Evolutionary conservation across 2,329 filamentous ascomycete genomes (phyloP).

Genomic region (Canariomyces notabilis): DNA sequence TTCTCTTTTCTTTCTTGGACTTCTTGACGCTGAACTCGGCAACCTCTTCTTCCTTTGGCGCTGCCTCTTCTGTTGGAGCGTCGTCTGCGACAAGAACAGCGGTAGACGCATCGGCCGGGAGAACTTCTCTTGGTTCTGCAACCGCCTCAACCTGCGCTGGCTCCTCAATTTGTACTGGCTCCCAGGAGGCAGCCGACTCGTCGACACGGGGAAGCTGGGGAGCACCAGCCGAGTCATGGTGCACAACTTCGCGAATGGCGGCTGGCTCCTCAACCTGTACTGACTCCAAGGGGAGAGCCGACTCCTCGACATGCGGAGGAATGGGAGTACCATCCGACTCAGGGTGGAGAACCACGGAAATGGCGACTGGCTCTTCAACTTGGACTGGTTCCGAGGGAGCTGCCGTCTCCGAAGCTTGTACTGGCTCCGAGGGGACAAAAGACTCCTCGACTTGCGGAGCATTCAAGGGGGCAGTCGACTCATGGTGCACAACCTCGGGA

Average conservation of each 20-base stretch:
- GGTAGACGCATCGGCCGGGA: neutral
- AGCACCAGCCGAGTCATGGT: no score
- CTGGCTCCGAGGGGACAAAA: no score
- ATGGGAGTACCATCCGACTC: neutral
- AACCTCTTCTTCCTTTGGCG: slow-evolving; percentile 7
- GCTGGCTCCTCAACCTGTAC: neutral
- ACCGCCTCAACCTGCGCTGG: neutral
- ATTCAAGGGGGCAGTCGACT: no score
- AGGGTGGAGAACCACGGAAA: no score
- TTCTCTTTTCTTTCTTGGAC: slow-evolving; percentile 31
- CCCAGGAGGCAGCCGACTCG: neutral
- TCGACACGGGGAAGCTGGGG: neutral
- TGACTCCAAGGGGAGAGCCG: neutral
- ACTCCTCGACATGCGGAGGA: neutral
- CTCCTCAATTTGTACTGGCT: neutral
- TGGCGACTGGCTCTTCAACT: neutral
- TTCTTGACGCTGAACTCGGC: slow-evolving; percentile 19
- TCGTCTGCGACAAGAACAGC: neutral
- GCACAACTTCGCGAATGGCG: no score
- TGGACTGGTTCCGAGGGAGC: neutral
- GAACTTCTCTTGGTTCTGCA: slow-evolving; percentile 7
- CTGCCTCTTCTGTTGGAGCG: neutral
- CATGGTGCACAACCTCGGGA: neutral
- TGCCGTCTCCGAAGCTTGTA: neutral
- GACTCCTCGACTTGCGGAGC: no score